A percentile compares a stretch with the other conserved stretches of the same genome.
Conservation (phyloP, 2,329 filamentous ascomycete species). For the Chaetomiaceae sp. region DNA sequence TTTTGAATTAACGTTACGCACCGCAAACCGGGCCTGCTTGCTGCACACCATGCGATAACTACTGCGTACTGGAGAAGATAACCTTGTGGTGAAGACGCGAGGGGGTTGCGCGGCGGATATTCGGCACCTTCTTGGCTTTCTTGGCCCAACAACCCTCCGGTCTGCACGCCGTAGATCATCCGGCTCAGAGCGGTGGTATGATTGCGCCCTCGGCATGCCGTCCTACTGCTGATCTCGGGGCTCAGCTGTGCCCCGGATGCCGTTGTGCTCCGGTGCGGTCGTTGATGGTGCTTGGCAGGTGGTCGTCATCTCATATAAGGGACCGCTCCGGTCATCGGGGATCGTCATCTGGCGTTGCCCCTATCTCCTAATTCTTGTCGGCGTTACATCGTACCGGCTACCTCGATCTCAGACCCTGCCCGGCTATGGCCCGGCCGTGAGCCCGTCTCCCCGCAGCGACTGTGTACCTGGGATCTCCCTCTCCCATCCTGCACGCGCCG, state of each 20-base stretch:
- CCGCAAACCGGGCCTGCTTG: too few species aligned
- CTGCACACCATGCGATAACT: too few species aligned
- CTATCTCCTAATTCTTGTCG: neutral
- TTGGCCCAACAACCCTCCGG: neutral
- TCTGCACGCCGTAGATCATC: conserved; percentile 10
- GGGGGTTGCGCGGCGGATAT: neutral
- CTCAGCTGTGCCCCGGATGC: neutral
- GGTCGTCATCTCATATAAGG: neutral
- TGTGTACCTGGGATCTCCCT: too few species aligned
- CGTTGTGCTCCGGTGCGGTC: neutral
- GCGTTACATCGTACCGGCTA: neutral
- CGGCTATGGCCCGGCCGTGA: neutral
- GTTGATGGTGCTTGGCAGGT: neutral
- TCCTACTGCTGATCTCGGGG: conserved; percentile 2
- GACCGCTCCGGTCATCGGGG: neutral
- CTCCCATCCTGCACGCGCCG: neutral
- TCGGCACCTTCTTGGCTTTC: neutral
- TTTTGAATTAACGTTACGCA: too few species aligned
- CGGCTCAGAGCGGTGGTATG: neutral
- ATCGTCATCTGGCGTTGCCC: neutral
- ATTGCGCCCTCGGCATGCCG: neutral
- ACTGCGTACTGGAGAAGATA: too few species aligned
- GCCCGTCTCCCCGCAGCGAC: neutral
- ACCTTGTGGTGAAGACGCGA: neutral
- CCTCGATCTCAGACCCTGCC: too few species aligned